Evolutionary conservation across 2,329 filamentous ascomycete genomes (phyloP).

Genomic region (Pleurostoma richardsiae): DNA sequence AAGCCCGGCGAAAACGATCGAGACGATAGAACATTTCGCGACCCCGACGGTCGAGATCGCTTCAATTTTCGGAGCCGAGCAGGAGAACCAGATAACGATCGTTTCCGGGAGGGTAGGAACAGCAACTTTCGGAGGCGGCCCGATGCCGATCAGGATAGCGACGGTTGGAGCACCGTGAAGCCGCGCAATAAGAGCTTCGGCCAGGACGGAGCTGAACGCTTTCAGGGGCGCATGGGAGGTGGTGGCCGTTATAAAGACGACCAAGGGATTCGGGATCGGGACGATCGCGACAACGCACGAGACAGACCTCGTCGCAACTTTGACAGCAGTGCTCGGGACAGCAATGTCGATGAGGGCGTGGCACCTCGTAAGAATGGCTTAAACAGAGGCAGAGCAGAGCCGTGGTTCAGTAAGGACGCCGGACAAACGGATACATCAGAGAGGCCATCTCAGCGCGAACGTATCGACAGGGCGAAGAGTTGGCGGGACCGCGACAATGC

Average conservation of each 20-base stretch:
- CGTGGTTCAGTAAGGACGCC: conserved; percentile 66
- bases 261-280: conserved; percentile 45
- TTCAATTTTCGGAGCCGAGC: conserved; percentile 51
- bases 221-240: conserved; percentile 59
- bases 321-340: conserved; percentile 44
- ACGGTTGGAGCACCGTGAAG: conserved; percentile 72
- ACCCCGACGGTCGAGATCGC: conserved; percentile 49
- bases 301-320: conserved; percentile 42
- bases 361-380: conserved; percentile 59
- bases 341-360: conserved; percentile 46
- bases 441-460: conserved; percentile 41
- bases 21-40: conserved; percentile 47
- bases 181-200: conserved; percentile 71
- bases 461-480: conserved; percentile 54
- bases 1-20: conserved; percentile 39
- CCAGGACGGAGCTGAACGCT: conserved; percentile 66
- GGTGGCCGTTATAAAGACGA: conserved; percentile 36
- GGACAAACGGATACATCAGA: conserved; percentile 24
- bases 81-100: conserved; percentile 45
- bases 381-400: conserved; percentile 61
- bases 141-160: conserved; percentile 55
- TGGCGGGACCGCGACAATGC: conserved; percentile 52
- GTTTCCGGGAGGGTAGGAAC: conserved; percentile 41
- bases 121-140: conserved; percentile 47
- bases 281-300: conserved; percentile 49